Base-by-base conservation (phyloP, 1,139 yeast species). In the Blastobotrys aristatus region DNA sequence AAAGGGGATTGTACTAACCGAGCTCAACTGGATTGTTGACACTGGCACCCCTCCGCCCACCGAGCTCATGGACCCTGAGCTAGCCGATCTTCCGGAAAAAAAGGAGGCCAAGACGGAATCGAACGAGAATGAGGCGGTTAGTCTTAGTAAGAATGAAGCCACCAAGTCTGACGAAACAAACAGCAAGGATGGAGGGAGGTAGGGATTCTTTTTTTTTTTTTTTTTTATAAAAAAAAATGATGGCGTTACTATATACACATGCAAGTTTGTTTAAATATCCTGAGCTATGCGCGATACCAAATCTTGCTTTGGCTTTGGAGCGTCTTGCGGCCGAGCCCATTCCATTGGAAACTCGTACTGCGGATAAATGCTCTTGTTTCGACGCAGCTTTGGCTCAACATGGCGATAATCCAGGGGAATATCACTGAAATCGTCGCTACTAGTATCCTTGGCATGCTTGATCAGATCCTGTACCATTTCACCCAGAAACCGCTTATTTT, bases 331-430 rank as follows among this genome's bases (percentile, higher is more conserved):
- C 59, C 88, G 79, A 61, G 79, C 80, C 98, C 98, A 92, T 44
- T 74, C 79, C 53, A 80, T 80, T 8, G 97, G 97, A 72, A 87
- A 90, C 46, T 65, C 57, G 50, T 59, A 59, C 44, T 55, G 50
- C 1, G 67, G 67, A 49, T 62, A 61, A 17, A 54, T 45, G 18
- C 59, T 40, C 57, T 63, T 60, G 50, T 62, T 59, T 38, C 76
- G 65, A 50, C 68, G 65, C 49, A 69, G 64, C 63, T 73, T 74
- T 55, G 73, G 74, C 33, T 69, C 62, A 22, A 72, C 72, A 64
- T 84, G 92, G 64, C 96, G 80, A 26, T 75, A 79, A 64, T 89
- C 96, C 43, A 92, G 67, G 29, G 97, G 97, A 36, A 92, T 71
- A 60, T 87, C 95, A 40, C 75, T 72, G 58, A 87, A 85, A 34